Conservation (phyloP, 2,329 filamentous ascomycete species). For the Cercospora sp. region DNA sequence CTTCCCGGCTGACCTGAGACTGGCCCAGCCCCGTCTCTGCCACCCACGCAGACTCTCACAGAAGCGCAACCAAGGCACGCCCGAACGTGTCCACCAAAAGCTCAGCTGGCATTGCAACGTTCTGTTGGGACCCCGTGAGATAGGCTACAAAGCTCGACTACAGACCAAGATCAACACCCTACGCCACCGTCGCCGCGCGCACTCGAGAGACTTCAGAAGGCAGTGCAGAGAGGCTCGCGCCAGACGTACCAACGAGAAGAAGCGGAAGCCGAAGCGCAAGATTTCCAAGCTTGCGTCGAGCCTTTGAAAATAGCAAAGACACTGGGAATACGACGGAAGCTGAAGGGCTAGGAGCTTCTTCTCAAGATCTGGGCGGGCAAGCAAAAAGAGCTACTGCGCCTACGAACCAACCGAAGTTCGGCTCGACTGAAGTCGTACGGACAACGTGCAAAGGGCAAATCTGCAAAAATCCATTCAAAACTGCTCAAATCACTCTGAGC, state of each 20-base stretch:
- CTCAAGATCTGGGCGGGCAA: conserved; percentile 2
- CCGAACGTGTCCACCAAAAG: conserved; percentile 4
- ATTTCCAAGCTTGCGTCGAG: neutral
- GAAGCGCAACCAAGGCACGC: conserved; percentile 3
- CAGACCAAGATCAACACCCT: conserved; percentile 11
- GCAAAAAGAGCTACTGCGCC: conserved; percentile 1
- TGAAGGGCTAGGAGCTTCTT: neutral
- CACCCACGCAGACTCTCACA: neutral
- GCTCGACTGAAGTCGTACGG: neutral
- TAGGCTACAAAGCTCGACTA: conserved; percentile 12
- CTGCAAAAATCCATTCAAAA: conserved; percentile 8
- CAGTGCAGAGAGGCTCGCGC: conserved; percentile 6
- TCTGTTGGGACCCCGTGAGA: conserved; percentile 8
- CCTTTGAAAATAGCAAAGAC: conserved; percentile 10
- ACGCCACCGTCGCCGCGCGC: conserved; percentile 7
- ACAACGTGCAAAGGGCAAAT: conserved; percentile 7
- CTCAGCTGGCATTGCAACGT: conserved; percentile 11
- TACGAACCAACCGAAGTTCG: conserved; percentile 2
- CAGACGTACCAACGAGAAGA: neutral
- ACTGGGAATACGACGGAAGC: neutral
- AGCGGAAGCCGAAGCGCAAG: neutral
- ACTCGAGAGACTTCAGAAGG: conserved; percentile 8
- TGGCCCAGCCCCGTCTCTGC: conserved; percentile 2
- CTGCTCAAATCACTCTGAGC: conserved; percentile 3
- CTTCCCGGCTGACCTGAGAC: neutral